A percentile compares a stretch with the other conserved stretches of the same genome.
Conservation (phyloP, 805 yeast species). For the Cyberlindnera nakhonratchasimensis region DNA sequence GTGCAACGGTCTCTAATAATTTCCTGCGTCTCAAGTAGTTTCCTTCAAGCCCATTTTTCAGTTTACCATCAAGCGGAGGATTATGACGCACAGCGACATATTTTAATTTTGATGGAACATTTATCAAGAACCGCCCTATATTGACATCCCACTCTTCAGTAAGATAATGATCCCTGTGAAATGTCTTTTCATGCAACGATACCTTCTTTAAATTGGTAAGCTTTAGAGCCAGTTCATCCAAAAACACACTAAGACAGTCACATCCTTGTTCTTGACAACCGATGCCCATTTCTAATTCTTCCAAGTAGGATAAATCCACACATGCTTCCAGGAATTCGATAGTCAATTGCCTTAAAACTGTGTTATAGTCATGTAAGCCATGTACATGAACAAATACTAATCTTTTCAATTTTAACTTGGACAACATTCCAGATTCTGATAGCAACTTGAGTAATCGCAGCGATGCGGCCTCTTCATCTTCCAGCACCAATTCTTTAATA, state of each 20-base stretch:
- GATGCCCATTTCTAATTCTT: conserved; percentile 46
- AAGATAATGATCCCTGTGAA: conserved; percentile 43
- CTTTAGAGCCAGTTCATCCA: conserved; percentile 35
- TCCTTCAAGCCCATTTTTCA: conserved; percentile 69
- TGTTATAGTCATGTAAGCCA: conserved; percentile 40
- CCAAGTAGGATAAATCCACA: conserved; percentile 30
- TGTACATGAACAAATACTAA: conserved; percentile 45
- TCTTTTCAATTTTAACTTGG: conserved; percentile 31
- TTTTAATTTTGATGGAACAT: conserved; percentile 32
- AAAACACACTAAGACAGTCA: conserved; percentile 44
- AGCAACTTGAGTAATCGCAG: conserved; percentile 34
- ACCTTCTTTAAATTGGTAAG: conserved; percentile 26
- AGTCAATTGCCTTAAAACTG: conserved; percentile 32
- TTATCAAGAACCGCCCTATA: conserved; percentile 40
- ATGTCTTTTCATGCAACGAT: conserved; percentile 33
- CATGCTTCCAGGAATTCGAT: conserved; percentile 29
- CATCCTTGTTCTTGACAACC: conserved; percentile 50
- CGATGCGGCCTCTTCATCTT: conserved; percentile 37
- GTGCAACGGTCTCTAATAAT: conserved; percentile 47
- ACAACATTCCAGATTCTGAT: conserved; percentile 15
- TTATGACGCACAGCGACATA: conserved; percentile 53
- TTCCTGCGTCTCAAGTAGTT: conserved; percentile 59
- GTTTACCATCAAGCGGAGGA: conserved; percentile 54
- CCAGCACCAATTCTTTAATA: conserved; percentile 29
- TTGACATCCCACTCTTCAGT: conserved; percentile 54